Conservation (phyloP, 2,329 filamentous ascomycete species). For the Dichotomopilus funicola region DNA sequence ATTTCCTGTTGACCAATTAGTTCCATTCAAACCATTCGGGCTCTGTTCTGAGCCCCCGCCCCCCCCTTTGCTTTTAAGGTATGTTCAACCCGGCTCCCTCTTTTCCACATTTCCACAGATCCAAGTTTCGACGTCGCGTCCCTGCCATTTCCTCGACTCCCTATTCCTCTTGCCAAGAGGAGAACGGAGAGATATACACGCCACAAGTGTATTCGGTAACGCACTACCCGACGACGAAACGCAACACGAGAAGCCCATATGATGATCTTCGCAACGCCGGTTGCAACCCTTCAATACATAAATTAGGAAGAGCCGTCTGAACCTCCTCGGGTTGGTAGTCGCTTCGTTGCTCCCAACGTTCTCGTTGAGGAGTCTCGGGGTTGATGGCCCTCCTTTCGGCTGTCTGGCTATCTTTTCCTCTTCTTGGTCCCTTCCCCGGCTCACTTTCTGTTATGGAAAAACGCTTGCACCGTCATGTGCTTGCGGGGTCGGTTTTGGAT, state of each 20-base stretch:
- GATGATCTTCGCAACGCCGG: constrained; percentile 31
- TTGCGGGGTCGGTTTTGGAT: constrained; percentile 21
- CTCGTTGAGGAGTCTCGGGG: too few species aligned
- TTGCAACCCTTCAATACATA: constrained; percentile 30
- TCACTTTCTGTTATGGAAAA: constrained; percentile 3
- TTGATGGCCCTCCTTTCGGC: constrained; percentile 4
- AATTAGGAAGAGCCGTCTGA: constrained; percentile 40
- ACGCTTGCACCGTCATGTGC: constrained; percentile 33
- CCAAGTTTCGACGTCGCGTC: too few species aligned
- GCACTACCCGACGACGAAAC: background rate
- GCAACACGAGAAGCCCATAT: constrained; percentile 20
- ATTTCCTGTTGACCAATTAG: too few species aligned
- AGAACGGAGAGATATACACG: too few species aligned
- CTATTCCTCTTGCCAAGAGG: too few species aligned
- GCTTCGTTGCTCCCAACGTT: background rate
- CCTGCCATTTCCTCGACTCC: too few species aligned
- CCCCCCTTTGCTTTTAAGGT: too few species aligned
- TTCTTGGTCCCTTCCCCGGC: constrained; percentile 9
- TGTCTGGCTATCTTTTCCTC: constrained; percentile 10
- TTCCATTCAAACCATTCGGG: too few species aligned
- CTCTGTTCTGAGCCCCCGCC: too few species aligned
- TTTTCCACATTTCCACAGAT: too few species aligned
- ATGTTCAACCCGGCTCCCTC: too few species aligned
- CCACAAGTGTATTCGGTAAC: background rate
- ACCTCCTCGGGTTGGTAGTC: constrained; percentile 18